A percentile compares a stretch with the other conserved stretches of the same genome.
Conservation (phyloP, 768 basidiomycete species). For the Hypholoma fasciculare region DNA sequence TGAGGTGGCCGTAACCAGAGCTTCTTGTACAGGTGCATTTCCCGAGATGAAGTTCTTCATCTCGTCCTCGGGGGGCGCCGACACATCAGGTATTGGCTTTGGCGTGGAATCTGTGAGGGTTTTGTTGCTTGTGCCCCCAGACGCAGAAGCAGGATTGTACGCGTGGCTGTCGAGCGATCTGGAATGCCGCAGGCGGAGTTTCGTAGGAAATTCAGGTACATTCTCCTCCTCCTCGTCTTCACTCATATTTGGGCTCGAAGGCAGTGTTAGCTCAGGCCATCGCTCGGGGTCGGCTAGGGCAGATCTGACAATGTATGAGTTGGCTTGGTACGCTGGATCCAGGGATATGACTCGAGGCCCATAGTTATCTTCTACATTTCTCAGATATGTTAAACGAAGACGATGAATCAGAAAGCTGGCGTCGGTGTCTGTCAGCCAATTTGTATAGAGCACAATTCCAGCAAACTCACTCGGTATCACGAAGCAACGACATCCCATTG, state of each 20-base stretch:
- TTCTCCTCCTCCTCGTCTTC: constrained; percentile 58
- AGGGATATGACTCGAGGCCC: constrained; percentile 80
- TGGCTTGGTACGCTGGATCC: constrained; percentile 73
- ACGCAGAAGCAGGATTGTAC: neutral
- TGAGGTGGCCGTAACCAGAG: constrained; percentile 18
- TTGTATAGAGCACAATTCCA: neutral
- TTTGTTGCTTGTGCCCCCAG: neutral
- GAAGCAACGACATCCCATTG: neutral
- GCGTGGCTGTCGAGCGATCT: constrained; percentile 77
- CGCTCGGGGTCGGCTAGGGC: constrained; percentile 75
- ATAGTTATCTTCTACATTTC: constrained; percentile 85
- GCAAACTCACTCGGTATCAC: constrained; percentile 1
- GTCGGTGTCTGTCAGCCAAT: neutral
- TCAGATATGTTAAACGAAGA: constrained; percentile 81
- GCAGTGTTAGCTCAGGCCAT: constrained; percentile 83
- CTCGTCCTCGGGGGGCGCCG: neutral
- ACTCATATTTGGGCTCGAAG: constrained; percentile 70
- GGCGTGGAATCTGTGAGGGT: neutral
- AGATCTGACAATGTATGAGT: constrained; percentile 81
- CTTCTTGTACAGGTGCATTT: constrained; percentile 33
- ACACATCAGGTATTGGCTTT: neutral
- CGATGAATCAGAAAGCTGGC: constrained; percentile 75
- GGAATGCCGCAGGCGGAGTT: constrained; percentile 70
- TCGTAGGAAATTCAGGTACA: constrained; percentile 45
- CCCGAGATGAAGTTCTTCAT: constrained; percentile 33